phyloP scores from a whole-genome alignment of 768 basidiomycete genomes.

The Leccinum broughii region DNA sequence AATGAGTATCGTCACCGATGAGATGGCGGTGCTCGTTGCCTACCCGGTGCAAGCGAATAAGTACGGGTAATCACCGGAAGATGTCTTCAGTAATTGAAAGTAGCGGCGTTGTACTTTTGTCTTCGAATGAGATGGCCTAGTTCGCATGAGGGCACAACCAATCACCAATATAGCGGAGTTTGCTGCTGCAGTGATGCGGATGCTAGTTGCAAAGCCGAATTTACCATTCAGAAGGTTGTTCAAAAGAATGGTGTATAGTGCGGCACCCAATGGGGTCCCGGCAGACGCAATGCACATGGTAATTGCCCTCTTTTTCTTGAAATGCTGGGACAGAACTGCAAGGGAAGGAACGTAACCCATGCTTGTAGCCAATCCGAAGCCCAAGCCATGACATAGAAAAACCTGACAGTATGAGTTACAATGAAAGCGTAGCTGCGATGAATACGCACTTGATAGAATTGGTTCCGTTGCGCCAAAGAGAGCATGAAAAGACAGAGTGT shows the following conservation, averaged over 20 bases:
- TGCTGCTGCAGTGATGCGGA: slow-evolving; percentile 45
- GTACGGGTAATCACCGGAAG: slow-evolving; percentile 25
- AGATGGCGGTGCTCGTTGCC: background rate
- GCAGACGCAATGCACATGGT: slow-evolving; percentile 41
- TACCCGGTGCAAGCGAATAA: slow-evolving; percentile 28
- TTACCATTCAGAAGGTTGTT: slow-evolving; percentile 22
- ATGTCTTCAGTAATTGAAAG: slow-evolving; percentile 18
- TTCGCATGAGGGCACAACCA: slow-evolving; percentile 37
- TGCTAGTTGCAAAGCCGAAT: slow-evolving; percentile 43
- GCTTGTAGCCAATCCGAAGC: slow-evolving; percentile 47
- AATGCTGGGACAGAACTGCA: slow-evolving; percentile 48
- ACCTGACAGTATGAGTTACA: slow-evolving; percentile 35
- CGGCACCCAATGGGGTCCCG: slow-evolving; percentile 36
- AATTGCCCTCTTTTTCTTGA: slow-evolving; percentile 39
- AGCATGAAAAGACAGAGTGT: slow-evolving; percentile 44
- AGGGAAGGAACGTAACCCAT: slow-evolving; percentile 42
- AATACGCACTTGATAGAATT: slow-evolving; percentile 40
- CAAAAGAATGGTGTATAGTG: slow-evolving; percentile 30
- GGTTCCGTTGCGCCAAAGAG: slow-evolving; percentile 37
- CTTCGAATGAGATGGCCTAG: slow-evolving; percentile 36
- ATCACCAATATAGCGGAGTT: slow-evolving; percentile 38
- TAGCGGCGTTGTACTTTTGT: slow-evolving; percentile 12
- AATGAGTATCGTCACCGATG: background rate
- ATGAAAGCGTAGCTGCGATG: slow-evolving; percentile 9
- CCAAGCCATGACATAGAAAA: slow-evolving; percentile 38